These are phyloP conservation scores for Aspergillus puulaauensis DNA, from an alignment of 2,329 filamentous ascomycete species.

Conservation along the genomic window DNA sequence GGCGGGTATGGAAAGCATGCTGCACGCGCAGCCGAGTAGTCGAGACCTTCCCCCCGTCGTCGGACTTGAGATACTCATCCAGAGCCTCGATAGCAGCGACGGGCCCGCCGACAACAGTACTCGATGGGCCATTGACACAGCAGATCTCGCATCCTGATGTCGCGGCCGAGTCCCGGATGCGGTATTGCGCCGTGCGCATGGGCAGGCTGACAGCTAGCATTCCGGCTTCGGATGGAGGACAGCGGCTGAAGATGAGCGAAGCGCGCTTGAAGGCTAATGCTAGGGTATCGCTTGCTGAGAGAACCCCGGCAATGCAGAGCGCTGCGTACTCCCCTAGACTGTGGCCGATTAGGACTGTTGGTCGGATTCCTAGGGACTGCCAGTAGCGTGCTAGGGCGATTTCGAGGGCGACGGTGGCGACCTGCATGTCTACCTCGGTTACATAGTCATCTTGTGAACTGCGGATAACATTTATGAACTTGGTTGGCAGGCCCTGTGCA, in stretches of 20 bases:
- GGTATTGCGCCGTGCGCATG: constrained; percentile 41
- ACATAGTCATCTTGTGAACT: neutral
- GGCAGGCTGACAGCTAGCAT: constrained; percentile 59
- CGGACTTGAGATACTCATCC: constrained; percentile 48
- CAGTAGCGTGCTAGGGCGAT: constrained; percentile 40
- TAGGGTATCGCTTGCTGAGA: constrained; percentile 43
- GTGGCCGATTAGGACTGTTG: constrained; percentile 55
- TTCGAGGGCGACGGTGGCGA: constrained; percentile 38
- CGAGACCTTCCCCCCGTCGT: constrained; percentile 55
- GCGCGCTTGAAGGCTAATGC: constrained; percentile 70
- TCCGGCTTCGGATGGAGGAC: constrained; percentile 25
- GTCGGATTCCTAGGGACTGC: constrained; percentile 28
- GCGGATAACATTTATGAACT: constrained; percentile 22
- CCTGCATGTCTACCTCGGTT: constrained; percentile 29
- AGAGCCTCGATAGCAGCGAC: constrained; percentile 50
- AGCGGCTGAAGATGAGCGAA: constrained; percentile 52
- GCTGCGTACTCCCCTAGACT: constrained; percentile 42
- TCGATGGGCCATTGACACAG: constrained; percentile 71
- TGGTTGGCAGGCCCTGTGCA: constrained; percentile 23
- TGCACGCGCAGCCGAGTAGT: constrained; percentile 60
- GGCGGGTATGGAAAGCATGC: constrained; percentile 51
- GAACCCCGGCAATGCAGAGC: constrained; percentile 31
- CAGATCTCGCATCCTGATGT: constrained; percentile 51
- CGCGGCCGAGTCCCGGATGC: constrained; percentile 31
- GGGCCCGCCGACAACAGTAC: constrained; percentile 29